A percentile compares a stretch with the other conserved stretches of the same genome.
Evolutionary conservation across 208 protist genomes (phyloP).

Genomic region (Blechomonas ayalai): DNA sequence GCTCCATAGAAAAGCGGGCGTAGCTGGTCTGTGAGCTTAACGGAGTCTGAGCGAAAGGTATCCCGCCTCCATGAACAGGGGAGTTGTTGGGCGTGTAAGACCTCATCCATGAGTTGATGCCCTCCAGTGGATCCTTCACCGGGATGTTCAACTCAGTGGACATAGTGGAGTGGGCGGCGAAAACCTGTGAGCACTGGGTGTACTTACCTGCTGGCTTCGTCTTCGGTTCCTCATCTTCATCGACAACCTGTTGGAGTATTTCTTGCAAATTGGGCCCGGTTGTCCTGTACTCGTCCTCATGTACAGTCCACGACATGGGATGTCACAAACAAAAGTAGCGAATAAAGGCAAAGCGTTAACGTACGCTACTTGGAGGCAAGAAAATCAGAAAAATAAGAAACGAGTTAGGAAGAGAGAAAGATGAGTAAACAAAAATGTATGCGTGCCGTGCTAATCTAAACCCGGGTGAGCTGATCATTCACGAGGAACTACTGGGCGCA

Average conservation of each 20-base stretch:
- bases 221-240: slow-evolving; percentile 24
- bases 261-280: slow-evolving; percentile 43
- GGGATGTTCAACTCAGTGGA: slow-evolving; percentile 23
- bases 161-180: slow-evolving; percentile 32
- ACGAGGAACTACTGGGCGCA: too few species aligned
- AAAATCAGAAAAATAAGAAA: background rate
- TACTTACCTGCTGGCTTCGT: slow-evolving; percentile 43
- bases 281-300: slow-evolving; percentile 72
- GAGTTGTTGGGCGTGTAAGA: slow-evolving; percentile 22
- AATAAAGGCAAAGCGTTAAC: slow-evolving; percentile 4
- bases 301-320: slow-evolving; percentile 74
- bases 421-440: background rate
- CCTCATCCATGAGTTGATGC: slow-evolving; percentile 22
- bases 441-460: too few species aligned
- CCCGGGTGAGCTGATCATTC: too few species aligned
- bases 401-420: background rate
- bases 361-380: too few species aligned
- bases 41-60: slow-evolving; percentile 9
- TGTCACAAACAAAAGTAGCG: slow-evolving; percentile 5
- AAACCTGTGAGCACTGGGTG: slow-evolving; percentile 74
- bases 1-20: slow-evolving; percentile 12
- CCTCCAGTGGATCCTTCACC: slow-evolving; percentile 27
- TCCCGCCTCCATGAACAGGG: slow-evolving; percentile 9
- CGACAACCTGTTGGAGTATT: slow-evolving; percentile 27
- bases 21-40: slow-evolving; percentile 6